Evolutionary conservation across 148 eudicot species (phyloP), one percentile per base, ranked within the genome.

Genomic region (Nepenthes mirabilis): DNA sequence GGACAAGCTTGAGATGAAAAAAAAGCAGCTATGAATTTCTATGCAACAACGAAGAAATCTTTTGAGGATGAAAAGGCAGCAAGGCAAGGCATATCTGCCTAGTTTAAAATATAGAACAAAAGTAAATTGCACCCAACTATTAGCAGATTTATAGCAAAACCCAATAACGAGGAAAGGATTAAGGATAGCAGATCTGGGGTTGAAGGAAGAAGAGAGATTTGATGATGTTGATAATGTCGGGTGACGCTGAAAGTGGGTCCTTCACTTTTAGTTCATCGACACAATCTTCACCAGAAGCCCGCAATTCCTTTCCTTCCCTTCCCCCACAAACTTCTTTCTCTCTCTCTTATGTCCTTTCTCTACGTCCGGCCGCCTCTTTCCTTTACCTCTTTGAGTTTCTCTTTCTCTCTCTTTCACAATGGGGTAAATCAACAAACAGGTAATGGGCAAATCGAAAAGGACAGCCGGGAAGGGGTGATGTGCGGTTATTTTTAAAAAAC

Each of bases 51-150:
- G n/a, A 63, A 34, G 13, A 60, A 62, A 66, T 66, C 34, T 59
- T 61, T 54, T 58, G 66, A 32, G 61, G 65, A 47, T 40, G 45
- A 45, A 57, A 52, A 59, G 57, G 55, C 65, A 43, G 47, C 71
- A 48, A 61, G 45, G 63, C 57, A 56, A 63, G 47, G 60, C 62
- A 77, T 70, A 77, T 72, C 70, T 49, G 72, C 63, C 69, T 62
- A 57, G 74, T 71, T 71, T 14, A 50, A 68, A 62, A 58, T 59
- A 52, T 60, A 37, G 52, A 66, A 48, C 63, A 75, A 70, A 68
- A 61, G 66, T 73, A 66, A 78, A 83, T 77, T 79, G 69, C 54
- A 73, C 62, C 83, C 64, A 71, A 71, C 68, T 70, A 62, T 34
- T 55, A 13, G 37, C 9, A 51, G 36, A 32, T 55, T 13, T 43